phyloP scores from a whole-genome alignment of 2,329 filamentous ascomycete genomes.

The Ophiostoma sp. region DNA sequence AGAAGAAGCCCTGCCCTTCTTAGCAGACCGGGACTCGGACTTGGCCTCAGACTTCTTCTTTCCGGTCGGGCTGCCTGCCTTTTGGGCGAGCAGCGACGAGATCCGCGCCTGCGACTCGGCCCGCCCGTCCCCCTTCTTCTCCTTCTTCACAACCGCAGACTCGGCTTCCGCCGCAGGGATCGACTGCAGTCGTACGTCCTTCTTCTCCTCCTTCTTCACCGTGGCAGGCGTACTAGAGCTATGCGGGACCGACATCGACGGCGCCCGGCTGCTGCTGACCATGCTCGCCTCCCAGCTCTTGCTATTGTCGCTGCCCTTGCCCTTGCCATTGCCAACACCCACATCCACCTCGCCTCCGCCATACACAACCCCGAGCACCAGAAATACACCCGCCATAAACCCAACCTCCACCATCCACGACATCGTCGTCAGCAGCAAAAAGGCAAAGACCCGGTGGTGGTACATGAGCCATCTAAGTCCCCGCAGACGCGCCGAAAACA shows the following conservation, averaged over 20 bases:
- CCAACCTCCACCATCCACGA: constrained; percentile 77
- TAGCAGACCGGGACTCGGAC: neutral
- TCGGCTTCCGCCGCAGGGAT: neutral
- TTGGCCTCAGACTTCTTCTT: neutral
- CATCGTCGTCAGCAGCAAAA: constrained; percentile 58
- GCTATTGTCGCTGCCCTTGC: neutral
- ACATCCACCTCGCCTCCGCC: neutral
- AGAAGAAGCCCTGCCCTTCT: neutral
- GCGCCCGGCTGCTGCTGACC: neutral
- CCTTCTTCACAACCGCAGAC: neutral
- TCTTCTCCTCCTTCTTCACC: neutral
- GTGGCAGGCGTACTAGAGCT: neutral
- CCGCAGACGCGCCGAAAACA: constrained; percentile 67
- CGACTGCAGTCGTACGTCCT: neutral
- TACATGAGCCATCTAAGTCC: constrained; percentile 86
- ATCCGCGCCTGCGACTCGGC: constrained; percentile 1
- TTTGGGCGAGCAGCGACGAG: neutral
- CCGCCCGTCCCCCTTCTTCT: neutral
- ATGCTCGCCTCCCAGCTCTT: constrained; percentile 7
- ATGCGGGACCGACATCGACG: neutral
- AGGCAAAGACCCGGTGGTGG: constrained; percentile 66
- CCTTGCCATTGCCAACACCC: neutral
- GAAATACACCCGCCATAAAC: constrained; percentile 62
- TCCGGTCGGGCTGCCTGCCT: neutral
- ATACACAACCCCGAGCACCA: constrained; percentile 40